Evolutionary conservation across 768 basidiomycete species (phyloP), one percentile per base, ranked within the genome.

Genomic region (Roridomyces roridus): DNA sequence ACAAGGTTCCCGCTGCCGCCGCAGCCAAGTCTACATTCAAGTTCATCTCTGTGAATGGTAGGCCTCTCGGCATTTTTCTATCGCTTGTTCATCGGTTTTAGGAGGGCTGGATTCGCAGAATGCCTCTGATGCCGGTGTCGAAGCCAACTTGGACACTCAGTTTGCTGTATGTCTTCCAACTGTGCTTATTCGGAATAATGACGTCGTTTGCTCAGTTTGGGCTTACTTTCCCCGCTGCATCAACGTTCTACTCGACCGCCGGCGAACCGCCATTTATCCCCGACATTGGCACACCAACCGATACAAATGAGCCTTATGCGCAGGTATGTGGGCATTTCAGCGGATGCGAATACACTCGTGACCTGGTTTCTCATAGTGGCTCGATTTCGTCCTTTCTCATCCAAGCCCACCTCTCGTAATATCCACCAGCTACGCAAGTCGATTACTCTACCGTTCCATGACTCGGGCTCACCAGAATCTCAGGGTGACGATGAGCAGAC

Each of bases 131-230:
- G 57, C 53, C n/a, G 57, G 61, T 8, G 57, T 10, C 14, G 61
- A 81, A 64, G 79, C 82, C 20, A 66, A 80, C 65, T 74, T 86
- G 11, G 85, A 86, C 63, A 71, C 83, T 5, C 74, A 85, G 63
- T 86, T 82, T 47, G 63, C 69, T 34, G 31, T 34, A 34, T 34
- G 31, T 34, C 31, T 10, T 8, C 15, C 31, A 34, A 3, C 15
- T 34, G 10, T 15, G 15, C 31, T 34, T 34, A 34, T 34, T 8
- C 15, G 31, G 11, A 34, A 15, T 34, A 8, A 34, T 15, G 15
- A 15, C 31, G 11, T 15, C 15, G 31, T 15, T 8, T 34, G 31
- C 15, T 15, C 15, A 34, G 14, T 64, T 63, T 58, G 76, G 72
- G 9, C 77, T 86, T 68, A 70, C 70, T 12, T 68, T 49, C 42